These are phyloP conservation scores for Oryza meyeriana DNA, from an alignment of 176 grass and related monocot species.

Conservation along the genomic window DNA sequence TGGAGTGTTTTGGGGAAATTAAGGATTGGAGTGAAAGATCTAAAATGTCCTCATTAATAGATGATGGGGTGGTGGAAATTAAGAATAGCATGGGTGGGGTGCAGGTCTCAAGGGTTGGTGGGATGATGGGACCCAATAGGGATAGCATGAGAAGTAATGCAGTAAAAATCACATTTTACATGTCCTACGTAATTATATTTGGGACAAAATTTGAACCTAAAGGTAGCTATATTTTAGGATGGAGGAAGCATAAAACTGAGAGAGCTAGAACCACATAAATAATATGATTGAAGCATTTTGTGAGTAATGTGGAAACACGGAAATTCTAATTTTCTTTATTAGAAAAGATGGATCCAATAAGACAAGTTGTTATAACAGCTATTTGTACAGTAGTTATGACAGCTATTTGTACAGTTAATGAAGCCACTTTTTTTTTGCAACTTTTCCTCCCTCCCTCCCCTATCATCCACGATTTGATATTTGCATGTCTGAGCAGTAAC, in stretches of 20 bases:
- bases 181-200: too few relatives aligned
- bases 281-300: slow-evolving; percentile 1
- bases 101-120: too few relatives aligned
- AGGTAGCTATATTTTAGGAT: too few relatives aligned
- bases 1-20: too few relatives aligned
- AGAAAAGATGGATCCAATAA: neutral
- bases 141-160: too few relatives aligned
- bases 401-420: neutral
- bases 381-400: neutral
- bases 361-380: neutral
- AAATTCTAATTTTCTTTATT: neutral
- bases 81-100: too few relatives aligned
- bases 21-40: too few relatives aligned
- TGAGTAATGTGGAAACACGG: neutral
- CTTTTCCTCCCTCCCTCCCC: neutral
- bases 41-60: too few relatives aligned
- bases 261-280: neutral
- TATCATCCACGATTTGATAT: neutral
- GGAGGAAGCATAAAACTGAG: neutral
- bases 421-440: neutral
- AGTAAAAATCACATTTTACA: too few relatives aligned
- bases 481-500: neutral
- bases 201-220: too few relatives aligned
- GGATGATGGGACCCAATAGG: too few relatives aligned
- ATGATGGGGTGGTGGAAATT: too few relatives aligned